A percentile compares a stretch with the other conserved stretches of the same genome.
These are phyloP conservation scores for Pholiota conissans DNA, from an alignment of 768 basidiomycete genomes.

Conservation along the genomic window DNA sequence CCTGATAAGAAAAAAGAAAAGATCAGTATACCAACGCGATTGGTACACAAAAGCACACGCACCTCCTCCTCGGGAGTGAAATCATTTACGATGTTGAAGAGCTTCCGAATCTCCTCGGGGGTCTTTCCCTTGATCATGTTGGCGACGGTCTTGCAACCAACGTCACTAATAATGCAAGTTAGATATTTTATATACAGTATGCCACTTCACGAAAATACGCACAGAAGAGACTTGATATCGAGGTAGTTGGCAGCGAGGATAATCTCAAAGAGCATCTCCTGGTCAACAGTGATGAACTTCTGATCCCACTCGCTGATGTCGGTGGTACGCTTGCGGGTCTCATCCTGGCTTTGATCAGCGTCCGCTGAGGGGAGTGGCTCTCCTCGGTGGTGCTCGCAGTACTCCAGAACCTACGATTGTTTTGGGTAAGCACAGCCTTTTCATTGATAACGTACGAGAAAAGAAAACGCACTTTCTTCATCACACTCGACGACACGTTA, in stretches of 20 bases:
- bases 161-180: conserved; percentile 58
- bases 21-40: conserved; percentile 4
- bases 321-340: conserved; percentile 95
- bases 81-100: conserved; percentile 97
- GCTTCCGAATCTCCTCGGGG: conserved; percentile 97
- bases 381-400: conserved; percentile 98
- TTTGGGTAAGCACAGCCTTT: conserved; percentile 10
- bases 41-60: conserved; percentile 14
- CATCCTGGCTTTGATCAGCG: conserved; percentile 80
- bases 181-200: conserved; percentile 2
- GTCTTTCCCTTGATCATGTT: conserved; percentile 99
- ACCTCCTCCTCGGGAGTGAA: conserved; percentile 99
- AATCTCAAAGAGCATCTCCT: conserved; percentile 99
- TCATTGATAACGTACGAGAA: conserved; percentile 6
- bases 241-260: conserved; percentile 99
- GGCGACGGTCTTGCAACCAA: conserved; percentile 97
- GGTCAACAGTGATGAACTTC: conserved; percentile 97
- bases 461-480: conserved; percentile 76
- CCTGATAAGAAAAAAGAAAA: conserved; percentile 41
- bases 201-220: conserved; percentile 30
- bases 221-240: conserved; percentile 98
- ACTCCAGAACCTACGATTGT: conserved; percentile 81
- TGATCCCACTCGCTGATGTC: conserved; percentile 99
- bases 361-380: conserved; percentile 93
- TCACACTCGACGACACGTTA: conserved; percentile 88